Evolutionary conservation across 163 green algal genomes (phyloP).

Genomic region (Chloroidium sp.): DNA sequence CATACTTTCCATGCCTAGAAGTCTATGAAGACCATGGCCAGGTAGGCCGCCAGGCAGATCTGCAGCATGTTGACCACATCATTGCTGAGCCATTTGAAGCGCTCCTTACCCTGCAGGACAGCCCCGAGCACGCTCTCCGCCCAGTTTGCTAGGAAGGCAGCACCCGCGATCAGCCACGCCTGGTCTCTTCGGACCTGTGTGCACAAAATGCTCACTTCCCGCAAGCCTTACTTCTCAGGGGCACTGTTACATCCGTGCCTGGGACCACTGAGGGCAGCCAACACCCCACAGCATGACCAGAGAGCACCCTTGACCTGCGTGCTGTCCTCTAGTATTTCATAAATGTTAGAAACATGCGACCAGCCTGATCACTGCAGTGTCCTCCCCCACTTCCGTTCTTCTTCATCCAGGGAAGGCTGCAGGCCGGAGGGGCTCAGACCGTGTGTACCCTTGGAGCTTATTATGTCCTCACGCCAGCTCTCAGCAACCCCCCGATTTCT

Average conservation of each 20-base stretch:
- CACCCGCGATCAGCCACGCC: conserved; percentile 29
- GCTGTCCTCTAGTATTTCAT: not conserved
- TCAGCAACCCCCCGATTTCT: no score
- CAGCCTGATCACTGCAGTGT: no score
- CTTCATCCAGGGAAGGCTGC: not conserved
- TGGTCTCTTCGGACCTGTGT: conserved; percentile 41
- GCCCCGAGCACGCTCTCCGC: conserved; percentile 91
- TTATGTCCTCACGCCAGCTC: no score
- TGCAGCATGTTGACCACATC: conserved; percentile 95
- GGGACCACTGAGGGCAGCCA: not conserved
- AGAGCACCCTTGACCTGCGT: not conserved
- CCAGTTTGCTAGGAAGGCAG: conserved; percentile 76
- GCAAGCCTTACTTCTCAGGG: not conserved
- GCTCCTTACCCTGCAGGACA: conserved; percentile 55
- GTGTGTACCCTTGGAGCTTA: no score
- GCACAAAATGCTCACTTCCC: not conserved
- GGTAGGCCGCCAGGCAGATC: conserved; percentile 73
- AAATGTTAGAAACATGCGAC: not conserved
- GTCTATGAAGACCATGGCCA: conserved; percentile 44
- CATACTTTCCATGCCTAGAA: not conserved
- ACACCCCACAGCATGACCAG: no score
- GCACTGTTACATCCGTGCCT: not conserved
- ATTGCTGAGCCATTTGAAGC: conserved; percentile 80
- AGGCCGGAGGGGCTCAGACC: no score
- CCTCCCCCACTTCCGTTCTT: not conserved